phyloP scores from a whole-genome alignment of 352 stramenopile genomes.

The Pythium plurisporium region DNA sequence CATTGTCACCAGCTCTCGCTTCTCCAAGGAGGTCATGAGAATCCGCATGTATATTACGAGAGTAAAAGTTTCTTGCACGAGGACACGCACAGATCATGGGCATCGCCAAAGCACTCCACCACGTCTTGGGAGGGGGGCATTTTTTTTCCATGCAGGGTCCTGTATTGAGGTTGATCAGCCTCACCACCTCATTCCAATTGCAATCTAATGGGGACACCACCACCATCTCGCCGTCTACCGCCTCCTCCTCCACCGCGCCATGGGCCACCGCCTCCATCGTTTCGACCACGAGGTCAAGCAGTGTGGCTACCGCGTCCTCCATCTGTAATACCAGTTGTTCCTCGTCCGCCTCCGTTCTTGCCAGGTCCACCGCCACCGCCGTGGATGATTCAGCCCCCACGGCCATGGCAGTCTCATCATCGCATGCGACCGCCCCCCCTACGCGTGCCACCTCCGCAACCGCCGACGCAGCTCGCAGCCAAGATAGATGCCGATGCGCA shows the following conservation, averaged over 20 bases:
- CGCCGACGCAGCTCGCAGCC: not conserved
- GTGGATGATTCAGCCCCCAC: not conserved
- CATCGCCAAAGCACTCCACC: not conserved
- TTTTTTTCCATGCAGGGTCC: not conserved
- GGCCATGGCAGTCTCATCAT: not conserved
- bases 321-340: not conserved
- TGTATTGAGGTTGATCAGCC: constrained; percentile 5
- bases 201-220: not conserved
- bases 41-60: not conserved
- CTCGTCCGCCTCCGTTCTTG: not conserved
- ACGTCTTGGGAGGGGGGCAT: not conserved
- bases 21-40: not conserved
- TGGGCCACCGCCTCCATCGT: no score
- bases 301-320: not conserved
- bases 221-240: not conserved
- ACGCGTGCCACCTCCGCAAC: not conserved
- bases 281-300: no score
- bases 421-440: not conserved
- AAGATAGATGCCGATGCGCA: not conserved
- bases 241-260: constrained; percentile 3
- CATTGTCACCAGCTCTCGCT: no score
- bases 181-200: not conserved
- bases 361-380: not conserved
- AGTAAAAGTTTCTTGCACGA: not conserved
- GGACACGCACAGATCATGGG: not conserved